Percentiles rank a stretch among this genome's conserved stretches.
phyloP scores from a whole-genome alignment of 768 basidiomycete species.

The Podaxis carcinomalis region DNA sequence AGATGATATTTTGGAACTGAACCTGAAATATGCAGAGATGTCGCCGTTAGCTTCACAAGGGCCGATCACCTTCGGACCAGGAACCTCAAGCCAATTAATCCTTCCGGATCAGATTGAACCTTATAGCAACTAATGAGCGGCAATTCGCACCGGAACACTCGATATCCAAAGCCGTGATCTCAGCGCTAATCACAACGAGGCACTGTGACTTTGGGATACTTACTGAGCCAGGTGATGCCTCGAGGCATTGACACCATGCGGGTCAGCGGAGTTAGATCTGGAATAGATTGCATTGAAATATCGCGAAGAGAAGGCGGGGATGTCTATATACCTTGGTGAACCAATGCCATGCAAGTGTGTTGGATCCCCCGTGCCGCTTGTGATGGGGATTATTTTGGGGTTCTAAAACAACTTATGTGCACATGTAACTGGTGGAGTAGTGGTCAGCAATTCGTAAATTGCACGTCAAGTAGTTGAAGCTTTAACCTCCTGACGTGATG shows the following conservation, averaged over 20 bases:
- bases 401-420: not conserved
- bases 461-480: not conserved
- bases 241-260: slow-evolving; percentile 5
- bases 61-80: not conserved
- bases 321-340: not conserved
- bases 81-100: not conserved
- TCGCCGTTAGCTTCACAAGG: not conserved
- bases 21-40: not conserved
- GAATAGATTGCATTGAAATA: not conserved
- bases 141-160: not conserved
- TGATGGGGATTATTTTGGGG: not conserved
- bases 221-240: slow-evolving; percentile 5
- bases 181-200: not conserved
- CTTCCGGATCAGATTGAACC: not conserved
- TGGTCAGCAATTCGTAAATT: too few species aligned
- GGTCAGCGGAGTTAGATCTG: slow-evolving; percentile 6
- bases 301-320: too few species aligned
- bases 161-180: not conserved
- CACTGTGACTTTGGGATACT: not conserved
- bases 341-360: not conserved
- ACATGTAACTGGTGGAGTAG: not conserved
- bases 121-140: not conserved
- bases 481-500: not conserved
- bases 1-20: not conserved
- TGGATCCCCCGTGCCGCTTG: not conserved